phyloP scores from a whole-genome alignment of 2,329 filamentous ascomycete genomes.

The Trichophyton schoenleinii region DNA sequence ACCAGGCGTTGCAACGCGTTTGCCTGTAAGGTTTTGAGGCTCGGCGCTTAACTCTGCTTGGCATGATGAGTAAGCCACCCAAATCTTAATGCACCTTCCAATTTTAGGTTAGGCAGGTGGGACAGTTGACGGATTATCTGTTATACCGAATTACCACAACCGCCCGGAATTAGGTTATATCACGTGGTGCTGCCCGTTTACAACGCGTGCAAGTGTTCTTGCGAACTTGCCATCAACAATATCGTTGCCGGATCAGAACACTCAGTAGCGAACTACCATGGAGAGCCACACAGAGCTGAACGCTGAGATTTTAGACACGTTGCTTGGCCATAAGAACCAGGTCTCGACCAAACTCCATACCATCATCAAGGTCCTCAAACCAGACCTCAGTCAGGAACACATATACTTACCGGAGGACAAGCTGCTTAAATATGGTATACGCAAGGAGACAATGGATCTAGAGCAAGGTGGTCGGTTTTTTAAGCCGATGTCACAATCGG shows the following conservation, averaged over 20 bases:
- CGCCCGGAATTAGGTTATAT: too few relatives aligned
- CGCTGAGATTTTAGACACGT: neutral
- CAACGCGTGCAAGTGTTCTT: neutral
- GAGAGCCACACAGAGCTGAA: neutral
- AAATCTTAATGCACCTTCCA: too few relatives aligned
- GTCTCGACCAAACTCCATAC: neutral
- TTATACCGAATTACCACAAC: too few relatives aligned
- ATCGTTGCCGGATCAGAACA: neutral
- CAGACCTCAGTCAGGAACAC: neutral
- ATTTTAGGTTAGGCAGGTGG: too few relatives aligned
- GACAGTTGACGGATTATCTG: too few relatives aligned
- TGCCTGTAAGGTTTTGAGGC: neutral
- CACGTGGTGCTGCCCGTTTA: neutral
- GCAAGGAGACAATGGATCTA: neutral
- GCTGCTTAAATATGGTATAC: neutral
- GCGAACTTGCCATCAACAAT: neutral
- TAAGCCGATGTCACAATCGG: neutral
- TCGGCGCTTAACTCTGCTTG: neutral
- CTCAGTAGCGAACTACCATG: too few relatives aligned
- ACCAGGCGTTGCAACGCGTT: neutral
- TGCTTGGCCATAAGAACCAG: neutral
- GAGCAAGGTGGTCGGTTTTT: neutral
- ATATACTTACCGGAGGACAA: neutral
- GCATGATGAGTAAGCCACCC: neutral
- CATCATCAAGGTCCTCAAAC: neutral